Conservation (phyloP, 257 asterid genomes). For the Apocynum venetum region DNA sequence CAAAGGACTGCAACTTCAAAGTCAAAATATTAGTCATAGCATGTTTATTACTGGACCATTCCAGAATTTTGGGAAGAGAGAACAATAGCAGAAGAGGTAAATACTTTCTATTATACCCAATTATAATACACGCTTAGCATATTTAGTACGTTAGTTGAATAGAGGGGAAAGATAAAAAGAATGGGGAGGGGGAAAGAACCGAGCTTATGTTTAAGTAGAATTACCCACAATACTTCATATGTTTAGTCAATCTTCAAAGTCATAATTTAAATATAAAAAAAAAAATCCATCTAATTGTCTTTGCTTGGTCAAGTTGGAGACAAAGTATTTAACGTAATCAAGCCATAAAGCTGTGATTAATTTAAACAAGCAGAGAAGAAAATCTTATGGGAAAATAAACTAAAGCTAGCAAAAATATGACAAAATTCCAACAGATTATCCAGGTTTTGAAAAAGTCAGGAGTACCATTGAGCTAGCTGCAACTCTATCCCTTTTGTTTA, state of each 20-base stretch:
- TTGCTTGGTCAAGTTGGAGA: not conserved
- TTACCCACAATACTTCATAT: not conserved
- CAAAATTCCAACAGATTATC: not conserved
- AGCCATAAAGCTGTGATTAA: not conserved
- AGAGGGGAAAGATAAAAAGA: not conserved
- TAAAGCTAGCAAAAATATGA: not conserved
- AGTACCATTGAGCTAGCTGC: not conserved
- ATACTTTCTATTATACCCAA: not conserved
- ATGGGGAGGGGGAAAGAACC: not conserved
- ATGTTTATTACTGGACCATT: not conserved
- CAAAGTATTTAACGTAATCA: not conserved
- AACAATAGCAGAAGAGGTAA: not conserved
- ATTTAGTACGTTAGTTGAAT: not conserved
- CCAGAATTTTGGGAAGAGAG: conserved; percentile 13
- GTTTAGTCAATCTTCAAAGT: too few species aligned
- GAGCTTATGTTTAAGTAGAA: not conserved
- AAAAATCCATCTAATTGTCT: not conserved
- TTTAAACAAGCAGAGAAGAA: not conserved
- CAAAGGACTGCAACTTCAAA: conserved; percentile 37
- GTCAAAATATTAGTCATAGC: not conserved
- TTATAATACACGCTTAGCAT: not conserved
- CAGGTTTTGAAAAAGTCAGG: not conserved
- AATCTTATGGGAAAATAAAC: not conserved
- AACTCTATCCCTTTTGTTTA: not conserved
- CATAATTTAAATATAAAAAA: not conserved